Conservation (phyloP, 192 early-diverging fungal genomes). For the Entrophospora sp. region DNA sequence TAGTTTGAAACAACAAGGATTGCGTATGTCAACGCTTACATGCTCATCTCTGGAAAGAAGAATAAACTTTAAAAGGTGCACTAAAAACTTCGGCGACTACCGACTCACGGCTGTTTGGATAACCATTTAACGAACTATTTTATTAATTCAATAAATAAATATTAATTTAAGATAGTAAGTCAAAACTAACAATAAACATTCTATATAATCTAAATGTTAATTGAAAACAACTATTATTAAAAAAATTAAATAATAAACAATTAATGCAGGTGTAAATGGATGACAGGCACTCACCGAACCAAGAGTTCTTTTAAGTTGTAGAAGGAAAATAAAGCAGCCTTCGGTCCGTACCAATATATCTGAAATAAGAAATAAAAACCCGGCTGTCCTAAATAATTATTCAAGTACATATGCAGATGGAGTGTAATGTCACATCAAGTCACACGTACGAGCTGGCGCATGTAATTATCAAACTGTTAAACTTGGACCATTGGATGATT, state of each 20-base stretch:
- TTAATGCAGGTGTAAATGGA: background rate
- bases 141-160: slow-evolving; percentile 16
- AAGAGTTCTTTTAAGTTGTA: slow-evolving; percentile 50
- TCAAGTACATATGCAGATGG: slow-evolving; percentile 60
- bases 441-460: slow-evolving; percentile 38
- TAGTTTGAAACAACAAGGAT: too few species aligned
- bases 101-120: slow-evolving; percentile 25
- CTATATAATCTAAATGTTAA: background rate
- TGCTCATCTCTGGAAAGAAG: too few species aligned
- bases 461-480: slow-evolving; percentile 10
- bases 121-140: background rate
- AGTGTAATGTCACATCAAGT: slow-evolving; percentile 61
- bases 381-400: slow-evolving; percentile 51
- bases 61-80: slow-evolving; percentile 60
- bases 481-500: slow-evolving; percentile 6
- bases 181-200: slow-evolving; percentile 4
- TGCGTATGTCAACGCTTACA: too few species aligned
- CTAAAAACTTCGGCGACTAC: slow-evolving; percentile 46
- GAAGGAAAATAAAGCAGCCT: slow-evolving; percentile 65
- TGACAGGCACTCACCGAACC: slow-evolving; percentile 24
- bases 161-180: background rate
- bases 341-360: slow-evolving; percentile 70
- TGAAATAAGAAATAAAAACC: slow-evolving; percentile 77
- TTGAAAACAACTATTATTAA: background rate
- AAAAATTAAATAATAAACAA: background rate